Conservation (phyloP, 1,139 yeast species). For the Suhomyces maxii region DNA sequence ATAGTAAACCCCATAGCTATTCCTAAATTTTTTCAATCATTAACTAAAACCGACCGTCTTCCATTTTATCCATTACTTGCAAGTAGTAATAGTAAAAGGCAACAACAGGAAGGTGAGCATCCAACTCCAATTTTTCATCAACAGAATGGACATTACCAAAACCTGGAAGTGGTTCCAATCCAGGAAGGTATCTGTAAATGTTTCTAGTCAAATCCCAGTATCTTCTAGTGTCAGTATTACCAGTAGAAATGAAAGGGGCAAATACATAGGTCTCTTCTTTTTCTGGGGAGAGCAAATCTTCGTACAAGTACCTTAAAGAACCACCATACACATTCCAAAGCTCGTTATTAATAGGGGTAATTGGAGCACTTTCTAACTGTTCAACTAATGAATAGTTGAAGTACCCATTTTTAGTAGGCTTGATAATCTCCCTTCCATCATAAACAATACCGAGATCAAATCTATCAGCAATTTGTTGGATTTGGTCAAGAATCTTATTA, state of each 20-base stretch:
- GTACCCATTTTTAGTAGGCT: slow-evolving; percentile 41
- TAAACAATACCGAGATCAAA: slow-evolving; percentile 48
- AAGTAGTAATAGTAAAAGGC: slow-evolving; percentile 42
- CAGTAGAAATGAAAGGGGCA: slow-evolving; percentile 37
- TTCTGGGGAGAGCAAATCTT: slow-evolving; percentile 41
- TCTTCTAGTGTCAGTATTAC: slow-evolving; percentile 43
- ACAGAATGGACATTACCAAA: slow-evolving; percentile 32
- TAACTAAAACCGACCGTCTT: slow-evolving; percentile 14
- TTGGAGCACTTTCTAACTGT: slow-evolving; percentile 59
- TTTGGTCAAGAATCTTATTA: slow-evolving; percentile 37
- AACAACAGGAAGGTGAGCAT: slow-evolving; percentile 26
- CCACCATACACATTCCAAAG: slow-evolving; percentile 60
- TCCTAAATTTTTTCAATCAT: not conserved
- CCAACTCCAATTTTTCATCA: slow-evolving; percentile 31
- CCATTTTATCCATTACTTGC: slow-evolving; percentile 30
- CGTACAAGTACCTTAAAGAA: slow-evolving; percentile 55
- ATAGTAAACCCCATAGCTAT: too few relatives aligned
- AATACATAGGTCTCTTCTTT: slow-evolving; percentile 27
- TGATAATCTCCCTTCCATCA: slow-evolving; percentile 31
- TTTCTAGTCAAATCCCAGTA: slow-evolving; percentile 43
- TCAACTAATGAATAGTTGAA: slow-evolving; percentile 41
- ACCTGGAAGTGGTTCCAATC: slow-evolving; percentile 15
- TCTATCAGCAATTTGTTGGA: slow-evolving; percentile 41
- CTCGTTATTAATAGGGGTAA: slow-evolving; percentile 47
- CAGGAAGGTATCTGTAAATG: slow-evolving; percentile 40